Conservation (phyloP, 768 basidiomycete genomes). For the Auricularia heimuer region DNA sequence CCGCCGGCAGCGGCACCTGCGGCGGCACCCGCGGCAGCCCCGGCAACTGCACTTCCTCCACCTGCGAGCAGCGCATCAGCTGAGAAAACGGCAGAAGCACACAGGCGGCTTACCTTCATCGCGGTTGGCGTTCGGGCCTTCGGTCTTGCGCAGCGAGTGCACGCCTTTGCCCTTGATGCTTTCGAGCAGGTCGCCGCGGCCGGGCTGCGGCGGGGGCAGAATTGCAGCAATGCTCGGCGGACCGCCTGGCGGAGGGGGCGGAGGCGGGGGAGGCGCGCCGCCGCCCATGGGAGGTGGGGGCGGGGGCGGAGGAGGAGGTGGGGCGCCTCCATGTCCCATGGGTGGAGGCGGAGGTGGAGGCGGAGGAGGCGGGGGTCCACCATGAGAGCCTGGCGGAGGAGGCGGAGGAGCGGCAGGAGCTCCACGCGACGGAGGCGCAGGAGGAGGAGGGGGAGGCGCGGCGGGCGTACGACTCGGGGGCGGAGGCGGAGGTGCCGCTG, state of each 20-base stretch:
- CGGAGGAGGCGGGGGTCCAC: slow-evolving; percentile 19
- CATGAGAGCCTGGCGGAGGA: slow-evolving; percentile 28
- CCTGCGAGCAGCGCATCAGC: too few species aligned
- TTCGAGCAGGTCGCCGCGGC: slow-evolving; percentile 56
- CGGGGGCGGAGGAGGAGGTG: slow-evolving; percentile 37
- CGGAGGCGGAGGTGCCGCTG: slow-evolving; percentile 26
- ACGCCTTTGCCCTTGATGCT: slow-evolving; percentile 79
- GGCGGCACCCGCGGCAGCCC: too few species aligned
- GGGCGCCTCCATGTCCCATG: slow-evolving; percentile 2
- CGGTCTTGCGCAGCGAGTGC: slow-evolving; percentile 53
- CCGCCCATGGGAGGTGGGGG: slow-evolving; percentile 30
- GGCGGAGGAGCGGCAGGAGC: slow-evolving; percentile 31
- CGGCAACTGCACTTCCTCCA: too few species aligned
- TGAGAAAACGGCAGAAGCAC: too few species aligned
- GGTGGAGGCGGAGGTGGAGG: slow-evolving; percentile 20
- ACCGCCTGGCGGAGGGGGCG: slow-evolving; percentile 18
- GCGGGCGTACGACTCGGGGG: slow-evolving; percentile 22
- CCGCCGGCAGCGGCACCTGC: too few species aligned
- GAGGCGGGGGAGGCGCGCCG: slow-evolving; percentile 24
- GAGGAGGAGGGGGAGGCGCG: slow-evolving; percentile 29
- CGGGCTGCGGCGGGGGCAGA: slow-evolving; percentile 46
- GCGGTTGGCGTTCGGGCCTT: neutral
- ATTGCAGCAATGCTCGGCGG: slow-evolving; percentile 18
- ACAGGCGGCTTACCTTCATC: neutral
- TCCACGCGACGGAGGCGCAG: slow-evolving; percentile 16